Evolutionary conservation across 2,329 filamentous ascomycete genomes (phyloP).

Genomic region (Talaromyces sp.): DNA sequence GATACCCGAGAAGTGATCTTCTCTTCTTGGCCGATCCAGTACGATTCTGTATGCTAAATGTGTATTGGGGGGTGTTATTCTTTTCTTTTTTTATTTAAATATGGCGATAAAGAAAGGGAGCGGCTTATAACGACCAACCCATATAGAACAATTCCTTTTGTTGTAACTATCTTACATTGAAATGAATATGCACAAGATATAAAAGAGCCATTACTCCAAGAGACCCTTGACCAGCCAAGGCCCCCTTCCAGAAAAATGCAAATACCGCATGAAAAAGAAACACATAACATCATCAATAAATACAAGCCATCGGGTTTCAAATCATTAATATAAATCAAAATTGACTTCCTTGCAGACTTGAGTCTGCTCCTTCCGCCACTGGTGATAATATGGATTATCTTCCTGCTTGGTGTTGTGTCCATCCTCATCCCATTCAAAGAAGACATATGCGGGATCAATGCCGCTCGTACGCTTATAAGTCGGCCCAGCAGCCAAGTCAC

Average conservation of each 20-base stretch:
- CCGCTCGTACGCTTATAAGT: conserved; percentile 13
- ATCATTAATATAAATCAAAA: conserved; percentile 20
- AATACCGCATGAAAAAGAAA: neutral
- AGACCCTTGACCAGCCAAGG: neutral
- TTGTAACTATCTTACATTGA: neutral
- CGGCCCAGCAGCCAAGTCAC: conserved; percentile 26
- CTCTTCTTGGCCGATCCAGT: neutral
- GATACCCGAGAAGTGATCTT: neutral
- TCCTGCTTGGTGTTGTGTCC: conserved; percentile 25
- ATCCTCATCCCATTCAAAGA: conserved; percentile 34
- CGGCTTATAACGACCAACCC: neutral
- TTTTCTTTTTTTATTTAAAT: neutral
- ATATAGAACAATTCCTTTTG: neutral
- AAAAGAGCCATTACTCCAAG: neutral
- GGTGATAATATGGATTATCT: conserved; percentile 30
- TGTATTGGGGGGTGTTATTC: neutral
- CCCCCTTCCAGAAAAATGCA: neutral
- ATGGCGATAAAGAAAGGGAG: neutral
- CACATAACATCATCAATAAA: neutral
- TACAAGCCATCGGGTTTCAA: neutral
- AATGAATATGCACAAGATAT: conserved; percentile 4
- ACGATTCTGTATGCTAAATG: neutral
- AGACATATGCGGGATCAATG: conserved; percentile 33
- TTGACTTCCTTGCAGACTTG: conserved; percentile 36
- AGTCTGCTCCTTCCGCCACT: conserved; percentile 32